phyloP scores from a whole-genome alignment of 2,329 filamentous ascomycete genomes.

The Fusarium secorum region DNA sequence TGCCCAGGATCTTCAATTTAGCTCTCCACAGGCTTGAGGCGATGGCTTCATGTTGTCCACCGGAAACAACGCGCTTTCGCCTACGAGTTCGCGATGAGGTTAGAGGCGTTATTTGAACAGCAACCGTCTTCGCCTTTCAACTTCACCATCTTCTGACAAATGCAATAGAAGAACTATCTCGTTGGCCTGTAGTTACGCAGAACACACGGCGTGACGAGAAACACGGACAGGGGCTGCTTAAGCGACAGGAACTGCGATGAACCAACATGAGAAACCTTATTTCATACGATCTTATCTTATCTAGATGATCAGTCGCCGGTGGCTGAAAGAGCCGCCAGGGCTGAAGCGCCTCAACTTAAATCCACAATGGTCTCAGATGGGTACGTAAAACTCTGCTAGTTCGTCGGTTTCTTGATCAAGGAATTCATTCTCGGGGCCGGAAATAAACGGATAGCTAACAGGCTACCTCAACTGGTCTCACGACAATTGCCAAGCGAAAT shows the following conservation, averaged over 20 bases:
- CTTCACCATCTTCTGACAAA: not conserved
- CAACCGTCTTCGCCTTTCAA: not conserved
- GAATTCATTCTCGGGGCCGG: not conserved
- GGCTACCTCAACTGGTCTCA: not conserved
- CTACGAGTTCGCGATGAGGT: not conserved
- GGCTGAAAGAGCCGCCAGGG: not conserved
- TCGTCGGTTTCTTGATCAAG: not conserved
- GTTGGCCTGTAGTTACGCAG: not conserved
- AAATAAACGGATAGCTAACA: not conserved
- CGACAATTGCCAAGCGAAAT: not conserved
- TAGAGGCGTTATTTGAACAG: not conserved
- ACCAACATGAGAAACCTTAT: not conserved
- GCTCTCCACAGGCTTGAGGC: not conserved
- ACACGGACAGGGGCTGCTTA: not conserved
- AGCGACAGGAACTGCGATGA: not conserved
- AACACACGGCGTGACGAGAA: not conserved
- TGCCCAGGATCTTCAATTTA: not conserved
- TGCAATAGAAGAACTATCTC: not conserved
- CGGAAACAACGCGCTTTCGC: not conserved
- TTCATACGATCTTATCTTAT: constrained; percentile 18
- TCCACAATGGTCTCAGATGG: not conserved
- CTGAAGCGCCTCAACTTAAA: constrained; percentile 12
- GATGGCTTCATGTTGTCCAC: not conserved
- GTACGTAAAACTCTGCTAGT: not conserved
- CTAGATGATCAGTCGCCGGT: not conserved